Conservation (phyloP, 495 filamentous ascomycete species). For the Penicilliopsis zonata region DNA sequence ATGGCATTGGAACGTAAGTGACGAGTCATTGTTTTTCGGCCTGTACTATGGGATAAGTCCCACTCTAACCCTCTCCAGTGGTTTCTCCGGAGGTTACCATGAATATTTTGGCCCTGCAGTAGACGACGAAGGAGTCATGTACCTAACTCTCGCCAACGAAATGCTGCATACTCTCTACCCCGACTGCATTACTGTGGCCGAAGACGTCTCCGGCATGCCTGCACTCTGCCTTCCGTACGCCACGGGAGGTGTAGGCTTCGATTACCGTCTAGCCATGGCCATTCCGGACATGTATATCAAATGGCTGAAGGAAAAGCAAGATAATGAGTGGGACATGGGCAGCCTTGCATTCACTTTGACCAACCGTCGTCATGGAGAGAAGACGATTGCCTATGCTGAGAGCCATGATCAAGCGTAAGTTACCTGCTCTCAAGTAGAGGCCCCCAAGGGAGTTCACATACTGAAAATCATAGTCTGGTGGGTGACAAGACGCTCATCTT, state of each 20-base stretch:
- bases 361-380: slow-evolving; percentile 90
- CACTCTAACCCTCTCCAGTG: no score
- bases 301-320: slow-evolving; percentile 83
- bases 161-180: slow-evolving; percentile 87
- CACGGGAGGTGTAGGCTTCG: slow-evolving; percentile 87
- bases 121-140: slow-evolving; percentile 92
- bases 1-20: slow-evolving; percentile 95
- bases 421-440: no score
- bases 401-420: slow-evolving; percentile 97
- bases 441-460: neutral
- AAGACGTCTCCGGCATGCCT: slow-evolving; percentile 98
- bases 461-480: slow-evolving; percentile 54
- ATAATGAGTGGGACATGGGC: slow-evolving; percentile 88
- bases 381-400: slow-evolving; percentile 96
- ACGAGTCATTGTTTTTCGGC: neutral
- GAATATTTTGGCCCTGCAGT: slow-evolving; percentile 91
- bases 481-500: slow-evolving; percentile 94
- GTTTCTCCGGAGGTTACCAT: slow-evolving; percentile 96
- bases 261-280: slow-evolving; percentile 96
- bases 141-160: slow-evolving; percentile 94
- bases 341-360: slow-evolving; percentile 76
- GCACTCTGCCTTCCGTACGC: slow-evolving; percentile 77
- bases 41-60: no score
- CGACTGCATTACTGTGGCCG: slow-evolving; percentile 77
- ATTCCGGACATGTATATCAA: slow-evolving; percentile 99